These are phyloP conservation scores for Terana coerulea DNA, from an alignment of 768 basidiomycete genomes.

Conservation along the genomic window DNA sequence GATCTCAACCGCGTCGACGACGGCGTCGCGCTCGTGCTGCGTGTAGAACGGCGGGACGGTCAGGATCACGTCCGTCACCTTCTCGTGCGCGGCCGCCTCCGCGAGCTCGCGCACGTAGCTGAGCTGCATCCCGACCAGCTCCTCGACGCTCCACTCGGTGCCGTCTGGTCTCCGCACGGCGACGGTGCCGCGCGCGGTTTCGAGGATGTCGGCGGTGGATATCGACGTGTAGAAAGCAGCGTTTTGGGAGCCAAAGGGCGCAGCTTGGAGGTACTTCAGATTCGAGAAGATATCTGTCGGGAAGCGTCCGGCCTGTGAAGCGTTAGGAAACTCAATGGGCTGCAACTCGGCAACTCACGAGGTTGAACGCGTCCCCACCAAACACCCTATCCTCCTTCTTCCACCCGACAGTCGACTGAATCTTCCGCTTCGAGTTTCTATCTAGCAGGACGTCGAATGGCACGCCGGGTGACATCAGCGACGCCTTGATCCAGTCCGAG, in stretches of 20 bases:
- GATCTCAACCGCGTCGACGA: conserved; percentile 89
- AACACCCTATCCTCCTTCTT: conserved; percentile 88
- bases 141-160: conserved; percentile 78
- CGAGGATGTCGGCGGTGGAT: conserved; percentile 29
- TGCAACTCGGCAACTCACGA: conserved; percentile 53
- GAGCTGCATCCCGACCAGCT: conserved; percentile 92
- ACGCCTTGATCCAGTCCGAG: conserved; percentile 95
- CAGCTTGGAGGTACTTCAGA: conserved; percentile 80
- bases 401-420: conserved; percentile 87
- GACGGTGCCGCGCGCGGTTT: conserved; percentile 58
- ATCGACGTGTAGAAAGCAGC: conserved; percentile 46
- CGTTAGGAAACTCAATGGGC: neutral
- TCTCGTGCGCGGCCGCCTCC: conserved; percentile 69
- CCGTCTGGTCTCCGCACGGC: conserved; percentile 57
- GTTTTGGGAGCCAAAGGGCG: conserved; percentile 53
- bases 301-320: conserved; percentile 79
- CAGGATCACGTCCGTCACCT: conserved; percentile 79
- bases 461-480: conserved; percentile 42
- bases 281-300: conserved; percentile 84
- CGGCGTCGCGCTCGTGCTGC: conserved; percentile 87
- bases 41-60: conserved; percentile 90
- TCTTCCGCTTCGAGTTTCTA: conserved; percentile 96
- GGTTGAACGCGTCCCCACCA: conserved; percentile 82
- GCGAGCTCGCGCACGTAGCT: conserved; percentile 88
- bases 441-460: conserved; percentile 97